Conservation (phyloP, 129 eudicot species). For the Chrysanthemum seticuspe region DNA sequence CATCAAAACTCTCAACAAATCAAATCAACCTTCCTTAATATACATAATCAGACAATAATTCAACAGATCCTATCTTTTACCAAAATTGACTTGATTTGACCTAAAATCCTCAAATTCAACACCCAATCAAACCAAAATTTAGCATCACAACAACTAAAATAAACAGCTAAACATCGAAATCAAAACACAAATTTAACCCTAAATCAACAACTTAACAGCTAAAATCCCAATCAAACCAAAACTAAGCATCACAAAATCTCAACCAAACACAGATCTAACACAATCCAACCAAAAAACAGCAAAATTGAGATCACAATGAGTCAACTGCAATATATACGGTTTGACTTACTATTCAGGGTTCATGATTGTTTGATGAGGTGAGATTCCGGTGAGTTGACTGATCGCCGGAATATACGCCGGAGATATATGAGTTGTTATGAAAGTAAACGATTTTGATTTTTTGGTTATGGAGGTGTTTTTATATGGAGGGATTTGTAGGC, state of each 20-base stretch:
- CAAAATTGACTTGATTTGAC: constrained; percentile 17
- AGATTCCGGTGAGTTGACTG: constrained; percentile 23
- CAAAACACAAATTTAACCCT: constrained; percentile 24
- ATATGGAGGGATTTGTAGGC: constrained; percentile 20
- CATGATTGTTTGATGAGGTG: constrained; percentile 23
- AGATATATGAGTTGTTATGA: neutral
- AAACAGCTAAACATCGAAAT: no score
- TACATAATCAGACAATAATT: neutral
- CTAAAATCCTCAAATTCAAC: no score
- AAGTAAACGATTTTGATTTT: constrained; percentile 8
- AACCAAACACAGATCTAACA: constrained; percentile 29
- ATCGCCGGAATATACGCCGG: constrained; percentile 27
- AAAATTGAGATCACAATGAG: neutral
- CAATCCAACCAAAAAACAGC: neutral
- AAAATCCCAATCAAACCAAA: constrained; percentile 3
- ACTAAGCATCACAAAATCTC: neutral
- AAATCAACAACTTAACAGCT: constrained; percentile 8
- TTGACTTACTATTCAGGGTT: constrained; percentile 39
- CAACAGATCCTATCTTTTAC: constrained; percentile 13
- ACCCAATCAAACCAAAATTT: no score
- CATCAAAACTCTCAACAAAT: no score
- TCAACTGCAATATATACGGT: neutral
- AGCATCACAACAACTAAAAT: no score
- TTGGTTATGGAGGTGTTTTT: neutral
- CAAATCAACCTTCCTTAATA: no score